phyloP scores from a whole-genome alignment of 306 rosid genomes.

The Vigna hirtella region DNA sequence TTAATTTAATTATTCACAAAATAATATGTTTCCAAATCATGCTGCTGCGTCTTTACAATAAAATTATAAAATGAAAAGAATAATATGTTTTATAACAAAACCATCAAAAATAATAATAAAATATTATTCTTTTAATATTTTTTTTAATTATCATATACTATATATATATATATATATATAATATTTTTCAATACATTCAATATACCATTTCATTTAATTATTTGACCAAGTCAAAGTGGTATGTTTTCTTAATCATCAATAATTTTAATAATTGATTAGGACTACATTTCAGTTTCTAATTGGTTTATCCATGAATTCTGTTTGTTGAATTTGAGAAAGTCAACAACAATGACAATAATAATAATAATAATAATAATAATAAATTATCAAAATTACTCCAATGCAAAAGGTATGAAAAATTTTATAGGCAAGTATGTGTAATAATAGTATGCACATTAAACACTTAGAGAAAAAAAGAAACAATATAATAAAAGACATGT shows the following conservation, averaged over 20 bases:
- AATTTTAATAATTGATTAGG: slow-evolving; percentile 10
- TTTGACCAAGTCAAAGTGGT: slow-evolving; percentile 16
- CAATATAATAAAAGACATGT: too few species aligned
- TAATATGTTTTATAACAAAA: too few species aligned
- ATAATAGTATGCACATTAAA: neutral
- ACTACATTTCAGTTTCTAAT: neutral
- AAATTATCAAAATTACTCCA: neutral
- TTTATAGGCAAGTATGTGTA: neutral
- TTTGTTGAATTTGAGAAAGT: slow-evolving; percentile 7
- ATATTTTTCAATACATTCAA: neutral
- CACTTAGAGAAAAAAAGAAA: neutral
- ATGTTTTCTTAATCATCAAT: slow-evolving; percentile 27
- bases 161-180: too few species aligned
- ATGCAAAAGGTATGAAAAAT: neutral
- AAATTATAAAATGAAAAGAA: too few species aligned
- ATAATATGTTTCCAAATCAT: too few species aligned
- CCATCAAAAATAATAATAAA: too few species aligned
- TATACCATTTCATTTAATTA: neutral
- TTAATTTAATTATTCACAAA: too few species aligned
- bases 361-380: neutral
- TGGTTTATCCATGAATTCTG: neutral
- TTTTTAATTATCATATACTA: too few species aligned
- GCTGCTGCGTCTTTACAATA: too few species aligned
- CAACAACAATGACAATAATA: neutral
- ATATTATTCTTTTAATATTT: too few species aligned